phyloP scores from a whole-genome alignment of 2,329 filamentous ascomycete species.

The Basipetospora sp. region DNA sequence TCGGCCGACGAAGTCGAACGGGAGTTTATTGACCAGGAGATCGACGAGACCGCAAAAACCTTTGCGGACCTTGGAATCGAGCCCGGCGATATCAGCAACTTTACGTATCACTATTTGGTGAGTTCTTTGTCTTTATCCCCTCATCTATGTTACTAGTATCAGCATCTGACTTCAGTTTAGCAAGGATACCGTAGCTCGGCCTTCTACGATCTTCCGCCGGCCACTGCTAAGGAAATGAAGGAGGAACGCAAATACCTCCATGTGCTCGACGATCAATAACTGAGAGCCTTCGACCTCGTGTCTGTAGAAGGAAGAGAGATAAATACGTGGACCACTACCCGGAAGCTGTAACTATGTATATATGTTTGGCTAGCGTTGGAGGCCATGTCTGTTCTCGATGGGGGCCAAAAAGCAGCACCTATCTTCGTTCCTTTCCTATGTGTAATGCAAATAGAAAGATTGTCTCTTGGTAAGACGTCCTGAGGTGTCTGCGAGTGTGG shows the following conservation, averaged over 20 bases:
- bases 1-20: conserved; percentile 77
- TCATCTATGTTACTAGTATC: too few species aligned
- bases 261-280: conserved; percentile 71
- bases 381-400: too few species aligned
- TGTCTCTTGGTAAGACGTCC: too few species aligned
- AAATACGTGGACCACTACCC: too few species aligned
- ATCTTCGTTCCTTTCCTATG: too few species aligned
- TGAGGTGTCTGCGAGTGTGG: too few species aligned
- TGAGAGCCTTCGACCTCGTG: too few species aligned
- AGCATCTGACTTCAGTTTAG: conserved; percentile 35
- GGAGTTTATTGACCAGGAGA: conserved; percentile 83
- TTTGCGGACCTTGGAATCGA: conserved; percentile 87
- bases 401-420: too few species aligned
- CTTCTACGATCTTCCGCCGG: conserved; percentile 85
- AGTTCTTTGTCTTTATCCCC: conserved; percentile 19
- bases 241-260: conserved; percentile 97
- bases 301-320: too few species aligned
- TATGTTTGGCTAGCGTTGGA: too few species aligned
- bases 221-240: conserved; percentile 83
- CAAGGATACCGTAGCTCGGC: conserved; percentile 79
- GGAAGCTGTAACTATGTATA: too few species aligned
- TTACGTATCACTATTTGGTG: conserved; percentile 90
- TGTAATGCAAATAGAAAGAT: too few species aligned
- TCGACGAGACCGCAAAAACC: conserved; percentile 84
- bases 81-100: conserved; percentile 69